Evolutionary conservation across 192 early-diverging fungal species (phyloP).

Genomic region (Coemansia guatemalensis): DNA sequence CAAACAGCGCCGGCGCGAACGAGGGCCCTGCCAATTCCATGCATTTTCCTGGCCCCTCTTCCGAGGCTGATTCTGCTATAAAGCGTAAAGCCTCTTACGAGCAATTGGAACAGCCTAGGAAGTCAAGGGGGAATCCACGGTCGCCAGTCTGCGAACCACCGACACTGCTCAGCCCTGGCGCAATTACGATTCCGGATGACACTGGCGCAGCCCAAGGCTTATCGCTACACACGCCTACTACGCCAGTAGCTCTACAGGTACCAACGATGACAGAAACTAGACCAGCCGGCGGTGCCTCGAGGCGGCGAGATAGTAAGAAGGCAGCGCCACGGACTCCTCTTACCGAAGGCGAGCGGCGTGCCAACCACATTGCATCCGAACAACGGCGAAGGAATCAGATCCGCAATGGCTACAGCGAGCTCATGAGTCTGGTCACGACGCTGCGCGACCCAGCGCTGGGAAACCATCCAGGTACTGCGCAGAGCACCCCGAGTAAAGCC

Average conservation of each 20-base stretch:
- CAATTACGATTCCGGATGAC: neutral
- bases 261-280: neutral
- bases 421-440: constrained; percentile 81
- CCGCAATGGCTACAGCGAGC: constrained; percentile 82
- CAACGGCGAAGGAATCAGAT: constrained; percentile 92
- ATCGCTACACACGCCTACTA: constrained; percentile 9
- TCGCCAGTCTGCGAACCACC: constrained; percentile 33
- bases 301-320: constrained; percentile 40
- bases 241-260: neutral
- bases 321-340: constrained; percentile 58
- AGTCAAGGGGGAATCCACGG: constrained; percentile 29
- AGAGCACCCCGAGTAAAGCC: constrained; percentile 79
- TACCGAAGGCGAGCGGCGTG: constrained; percentile 86
- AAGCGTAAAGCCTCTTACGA: constrained; percentile 51
- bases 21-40: neutral
- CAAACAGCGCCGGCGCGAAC: neutral
- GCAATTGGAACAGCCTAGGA: constrained; percentile 38
- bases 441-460: constrained; percentile 55
- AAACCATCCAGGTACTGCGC: constrained; percentile 58
- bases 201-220: neutral
- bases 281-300: neutral
- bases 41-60: constrained; percentile 20
- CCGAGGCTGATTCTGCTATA: constrained; percentile 42
- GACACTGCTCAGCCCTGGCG: neutral
- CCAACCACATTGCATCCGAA: constrained; percentile 94